phyloP scores from a whole-genome alignment of 371 early-diverging fungal species.

The Mucor plumbeus region DNA sequence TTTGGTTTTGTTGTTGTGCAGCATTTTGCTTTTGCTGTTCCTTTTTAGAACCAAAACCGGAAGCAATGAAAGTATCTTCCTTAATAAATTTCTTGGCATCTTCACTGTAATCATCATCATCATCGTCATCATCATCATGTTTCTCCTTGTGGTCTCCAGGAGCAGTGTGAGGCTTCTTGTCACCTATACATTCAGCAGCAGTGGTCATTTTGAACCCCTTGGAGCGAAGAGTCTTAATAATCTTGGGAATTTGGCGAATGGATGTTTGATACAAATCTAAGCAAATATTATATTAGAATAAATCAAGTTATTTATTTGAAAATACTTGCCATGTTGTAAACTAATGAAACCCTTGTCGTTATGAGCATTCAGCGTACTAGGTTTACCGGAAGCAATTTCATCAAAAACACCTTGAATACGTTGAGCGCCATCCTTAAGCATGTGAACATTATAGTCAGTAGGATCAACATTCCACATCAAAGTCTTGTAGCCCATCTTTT shows the following conservation, averaged over 20 bases:
- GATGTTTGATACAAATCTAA: conserved; percentile 52
- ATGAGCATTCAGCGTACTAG: conserved; percentile 35
- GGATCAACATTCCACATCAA: conserved; percentile 62
- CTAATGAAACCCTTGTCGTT: conserved; percentile 45
- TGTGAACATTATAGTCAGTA: conserved; percentile 43
- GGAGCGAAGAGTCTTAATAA: conserved; percentile 33
- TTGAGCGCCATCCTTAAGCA: conserved; percentile 20
- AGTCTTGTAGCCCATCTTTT: conserved; percentile 51
- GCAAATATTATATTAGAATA: not conserved
- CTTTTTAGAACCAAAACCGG: not conserved
- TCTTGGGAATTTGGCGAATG: conserved; percentile 43
- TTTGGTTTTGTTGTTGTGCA: not conserved
- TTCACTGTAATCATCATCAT: conserved; percentile 1
- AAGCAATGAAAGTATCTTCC: not conserved
- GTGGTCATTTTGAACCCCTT: conserved; percentile 39
- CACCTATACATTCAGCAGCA: conserved; percentile 46
- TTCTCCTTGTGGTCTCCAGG: not conserved
- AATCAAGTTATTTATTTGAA: not conserved
- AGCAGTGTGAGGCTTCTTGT: conserved; percentile 31
- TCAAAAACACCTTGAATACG: conserved; percentile 32
- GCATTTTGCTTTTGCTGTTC: not conserved
- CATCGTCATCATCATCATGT: not conserved
- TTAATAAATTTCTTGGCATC: not conserved
- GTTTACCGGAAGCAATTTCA: conserved; percentile 20
- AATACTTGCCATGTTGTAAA: conserved; percentile 42